These are phyloP conservation scores for Trypanosomatidae sp. DNA, from an alignment of 208 protist genomes.

Conservation along the genomic window DNA sequence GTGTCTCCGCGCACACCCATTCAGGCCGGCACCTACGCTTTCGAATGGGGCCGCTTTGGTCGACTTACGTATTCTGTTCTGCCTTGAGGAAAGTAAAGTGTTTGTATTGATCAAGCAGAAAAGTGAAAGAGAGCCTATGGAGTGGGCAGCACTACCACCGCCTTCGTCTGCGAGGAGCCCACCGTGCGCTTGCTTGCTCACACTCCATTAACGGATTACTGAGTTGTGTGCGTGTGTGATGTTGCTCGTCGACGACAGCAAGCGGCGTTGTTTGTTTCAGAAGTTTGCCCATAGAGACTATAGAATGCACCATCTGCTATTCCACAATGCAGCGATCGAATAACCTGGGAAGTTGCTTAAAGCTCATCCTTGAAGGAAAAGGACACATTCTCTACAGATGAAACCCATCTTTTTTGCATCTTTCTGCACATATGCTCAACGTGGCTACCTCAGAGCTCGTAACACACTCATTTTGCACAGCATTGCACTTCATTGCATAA, in stretches of 20 bases:
- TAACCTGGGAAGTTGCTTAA: not conserved
- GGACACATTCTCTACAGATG: not conserved
- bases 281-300: not conserved
- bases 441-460: not conserved
- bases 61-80: slow-evolving; percentile 32
- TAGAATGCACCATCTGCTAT: not conserved
- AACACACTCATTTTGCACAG: not conserved
- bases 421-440: not conserved
- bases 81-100: slow-evolving; percentile 7
- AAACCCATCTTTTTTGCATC: slow-evolving; percentile 4
- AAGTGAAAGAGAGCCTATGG: not conserved
- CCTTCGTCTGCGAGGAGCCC: not conserved
- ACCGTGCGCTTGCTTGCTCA: slow-evolving; percentile 9
- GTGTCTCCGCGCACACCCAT: slow-evolving; percentile 46
- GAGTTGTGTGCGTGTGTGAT: slow-evolving; percentile 3
- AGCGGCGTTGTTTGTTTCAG: not conserved
- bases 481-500: slow-evolving; percentile 10
- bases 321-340: not conserved
- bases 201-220: not conserved
- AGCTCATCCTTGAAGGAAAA: not conserved
- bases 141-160: not conserved
- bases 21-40: slow-evolving; percentile 53
- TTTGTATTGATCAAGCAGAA: not conserved
- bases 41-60: slow-evolving; percentile 73
- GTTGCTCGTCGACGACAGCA: not conserved